A percentile compares a stretch with the other conserved stretches of the same genome.
Evolutionary conservation across 352 stramenopile genomes (phyloP).

Genomic region (Thalassiosira hispida): DNA sequence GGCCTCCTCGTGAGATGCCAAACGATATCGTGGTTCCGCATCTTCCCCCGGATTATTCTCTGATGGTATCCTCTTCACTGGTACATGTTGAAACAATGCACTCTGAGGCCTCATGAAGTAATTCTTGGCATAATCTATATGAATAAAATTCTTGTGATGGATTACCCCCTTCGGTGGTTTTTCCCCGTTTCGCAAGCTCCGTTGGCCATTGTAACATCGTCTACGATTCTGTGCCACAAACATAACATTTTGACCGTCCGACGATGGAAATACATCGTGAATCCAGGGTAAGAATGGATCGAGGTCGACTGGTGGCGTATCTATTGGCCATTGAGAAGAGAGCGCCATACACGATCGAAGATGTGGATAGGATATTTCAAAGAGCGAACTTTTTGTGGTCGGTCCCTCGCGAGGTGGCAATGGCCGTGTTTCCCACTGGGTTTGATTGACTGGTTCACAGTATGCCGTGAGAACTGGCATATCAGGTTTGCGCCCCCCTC

Average conservation of each 20-base stretch:
- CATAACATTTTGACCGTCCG: constrained; percentile 76
- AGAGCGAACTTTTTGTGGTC: constrained; percentile 49
- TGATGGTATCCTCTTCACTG: constrained; percentile 60
- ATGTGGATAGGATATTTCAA: constrained; percentile 57
- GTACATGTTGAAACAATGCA: constrained; percentile 82
- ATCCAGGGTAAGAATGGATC: constrained; percentile 85
- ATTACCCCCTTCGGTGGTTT: constrained; percentile 32
- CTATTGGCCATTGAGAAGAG: constrained; percentile 70
- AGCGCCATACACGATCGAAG: constrained; percentile 68
- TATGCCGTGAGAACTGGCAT: constrained; percentile 72
- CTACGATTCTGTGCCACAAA: constrained; percentile 83
- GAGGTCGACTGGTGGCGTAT: constrained; percentile 66
- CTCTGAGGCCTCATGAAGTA: constrained; percentile 71
- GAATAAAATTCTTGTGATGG: constrained; percentile 37
- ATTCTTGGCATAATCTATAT: constrained; percentile 57
- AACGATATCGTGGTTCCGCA: constrained; percentile 62
- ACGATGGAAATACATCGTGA: constrained; percentile 81
- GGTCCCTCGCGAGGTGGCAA: constrained; percentile 52
- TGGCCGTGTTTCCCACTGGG: constrained; percentile 63
- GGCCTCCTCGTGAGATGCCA: constrained; percentile 76
- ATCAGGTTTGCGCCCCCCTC: constrained; percentile 5
- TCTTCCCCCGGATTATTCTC: constrained; percentile 21
- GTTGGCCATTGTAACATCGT: constrained; percentile 76
- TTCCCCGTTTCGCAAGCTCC: constrained; percentile 3
- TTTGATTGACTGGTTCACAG: constrained; percentile 70